Percentiles rank a stretch among this genome's conserved stretches.
These are phyloP conservation scores for Pistacia atlantica DNA, from an alignment of 345 rosid genomes.

Conservation along the genomic window DNA sequence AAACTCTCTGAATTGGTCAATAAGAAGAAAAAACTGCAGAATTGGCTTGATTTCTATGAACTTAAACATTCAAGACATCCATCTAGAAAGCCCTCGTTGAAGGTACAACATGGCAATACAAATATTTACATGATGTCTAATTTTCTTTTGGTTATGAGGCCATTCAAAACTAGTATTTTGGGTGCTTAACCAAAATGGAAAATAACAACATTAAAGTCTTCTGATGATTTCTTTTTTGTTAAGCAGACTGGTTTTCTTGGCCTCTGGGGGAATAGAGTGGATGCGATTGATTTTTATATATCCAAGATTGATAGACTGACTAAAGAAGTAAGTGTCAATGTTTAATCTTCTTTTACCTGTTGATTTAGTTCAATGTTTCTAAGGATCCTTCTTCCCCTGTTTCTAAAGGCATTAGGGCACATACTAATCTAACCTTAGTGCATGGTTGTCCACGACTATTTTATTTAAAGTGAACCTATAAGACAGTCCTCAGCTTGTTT, in stretches of 20 bases:
- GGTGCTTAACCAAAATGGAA: background rate
- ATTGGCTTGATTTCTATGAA: slow-evolving; percentile 88
- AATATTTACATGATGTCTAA: background rate
- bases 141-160: background rate
- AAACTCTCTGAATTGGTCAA: slow-evolving; percentile 58
- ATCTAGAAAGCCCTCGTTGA: slow-evolving; percentile 49
- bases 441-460: slow-evolving; percentile 6
- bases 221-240: slow-evolving; percentile 17
- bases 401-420: background rate
- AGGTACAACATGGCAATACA: slow-evolving; percentile 42
- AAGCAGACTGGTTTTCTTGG: slow-evolving; percentile 77
- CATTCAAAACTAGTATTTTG: background rate
- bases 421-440: background rate
- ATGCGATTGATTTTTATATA: slow-evolving; percentile 69
- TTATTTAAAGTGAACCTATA: background rate
- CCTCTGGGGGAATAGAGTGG: slow-evolving; percentile 65
- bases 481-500: background rate
- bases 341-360: background rate
- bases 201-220: slow-evolving; percentile 11
- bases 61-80: slow-evolving; percentile 68
- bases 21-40: slow-evolving; percentile 67
- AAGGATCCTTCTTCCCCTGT: background rate
- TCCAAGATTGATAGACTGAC: slow-evolving; percentile 63
- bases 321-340: slow-evolving; percentile 47
- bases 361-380: background rate